phyloP scores from a whole-genome alignment of 2,329 filamentous ascomycete genomes.

The Ophiostoma ips region DNA sequence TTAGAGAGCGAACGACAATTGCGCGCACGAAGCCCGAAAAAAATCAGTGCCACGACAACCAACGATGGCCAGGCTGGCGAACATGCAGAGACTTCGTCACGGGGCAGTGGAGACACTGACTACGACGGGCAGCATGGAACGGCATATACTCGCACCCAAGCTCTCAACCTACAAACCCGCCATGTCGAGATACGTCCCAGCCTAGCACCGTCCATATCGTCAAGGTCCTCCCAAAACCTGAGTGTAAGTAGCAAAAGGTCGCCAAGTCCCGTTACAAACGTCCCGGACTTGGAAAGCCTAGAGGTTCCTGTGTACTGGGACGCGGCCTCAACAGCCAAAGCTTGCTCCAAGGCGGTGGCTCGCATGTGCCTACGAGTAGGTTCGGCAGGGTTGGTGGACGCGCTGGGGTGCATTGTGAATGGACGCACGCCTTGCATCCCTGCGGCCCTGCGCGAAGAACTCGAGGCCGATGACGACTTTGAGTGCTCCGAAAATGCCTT shows the following conservation, averaged over 20 bases:
- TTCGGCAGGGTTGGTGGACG: neutral
- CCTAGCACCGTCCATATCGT: constrained; percentile 2
- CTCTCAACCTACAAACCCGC: constrained; percentile 1
- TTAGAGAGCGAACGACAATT: neutral
- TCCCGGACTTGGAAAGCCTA: neutral
- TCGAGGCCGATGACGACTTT: constrained; percentile 2
- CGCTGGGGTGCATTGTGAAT: constrained; percentile 1
- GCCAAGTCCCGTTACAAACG: neutral
- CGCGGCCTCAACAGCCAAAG: neutral
- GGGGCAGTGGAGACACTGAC: neutral
- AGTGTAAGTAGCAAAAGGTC: constrained; percentile 1
- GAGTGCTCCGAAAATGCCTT: neutral
- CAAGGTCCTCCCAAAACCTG: neutral
- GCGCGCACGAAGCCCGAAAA: neutral
- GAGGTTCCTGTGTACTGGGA: constrained; percentile 2
- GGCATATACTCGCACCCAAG: neutral
- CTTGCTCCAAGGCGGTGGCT: constrained; percentile 2
- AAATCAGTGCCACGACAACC: neutral
- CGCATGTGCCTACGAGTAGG: constrained; percentile 3
- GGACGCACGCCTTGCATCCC: constrained; percentile 2
- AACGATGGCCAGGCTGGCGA: too few relatives aligned
- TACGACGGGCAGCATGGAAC: neutral
- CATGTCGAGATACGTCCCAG: constrained; percentile 1
- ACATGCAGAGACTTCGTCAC: neutral
- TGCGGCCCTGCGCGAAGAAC: neutral